A percentile compares a stretch with the other conserved stretches of the same genome.
Evolutionary conservation across 2,329 filamentous ascomycete genomes (phyloP).

Genomic region (Xylariaceae sp.): DNA sequence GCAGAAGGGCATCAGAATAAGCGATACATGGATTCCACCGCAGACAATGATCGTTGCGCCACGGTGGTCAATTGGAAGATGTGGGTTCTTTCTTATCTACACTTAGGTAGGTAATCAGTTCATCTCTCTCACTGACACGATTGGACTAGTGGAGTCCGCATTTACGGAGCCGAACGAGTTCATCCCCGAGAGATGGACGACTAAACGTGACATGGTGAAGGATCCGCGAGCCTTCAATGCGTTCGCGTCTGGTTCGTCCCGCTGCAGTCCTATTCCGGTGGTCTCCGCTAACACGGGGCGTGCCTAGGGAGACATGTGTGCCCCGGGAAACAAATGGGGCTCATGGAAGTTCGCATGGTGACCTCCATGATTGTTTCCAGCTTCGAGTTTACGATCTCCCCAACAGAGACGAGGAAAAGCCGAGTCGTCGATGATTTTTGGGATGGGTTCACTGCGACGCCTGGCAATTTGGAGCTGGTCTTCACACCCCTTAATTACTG

Average conservation of each 20-base stretch:
- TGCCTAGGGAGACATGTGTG: slow-evolving; percentile 1
- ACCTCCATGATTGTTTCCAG: slow-evolving; percentile 1
- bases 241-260: slow-evolving; percentile 6
- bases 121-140: not conserved
- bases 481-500: not conserved
- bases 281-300: not conserved
- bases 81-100: slow-evolving; percentile 6
- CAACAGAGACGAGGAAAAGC: not conserved
- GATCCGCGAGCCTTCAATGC: slow-evolving; percentile 4
- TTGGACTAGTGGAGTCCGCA: slow-evolving; percentile 7
- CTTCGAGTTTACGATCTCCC: slow-evolving; percentile 3
- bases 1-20: slow-evolving; percentile 8
- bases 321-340: slow-evolving; percentile 9
- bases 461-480: slow-evolving; percentile 2
- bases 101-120: not conserved
- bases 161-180: slow-evolving; percentile 17
- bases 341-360: slow-evolving; percentile 11
- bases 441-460: not conserved
- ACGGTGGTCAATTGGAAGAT: slow-evolving; percentile 13
- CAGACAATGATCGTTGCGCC: slow-evolving; percentile 15
- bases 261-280: not conserved
- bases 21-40: slow-evolving; percentile 13
- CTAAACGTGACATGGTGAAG: slow-evolving; percentile 14
- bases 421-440: not conserved
- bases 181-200: slow-evolving; percentile 22